Conservation (phyloP, 2,329 filamentous ascomycete genomes). For the Sporothrix globosa region DNA sequence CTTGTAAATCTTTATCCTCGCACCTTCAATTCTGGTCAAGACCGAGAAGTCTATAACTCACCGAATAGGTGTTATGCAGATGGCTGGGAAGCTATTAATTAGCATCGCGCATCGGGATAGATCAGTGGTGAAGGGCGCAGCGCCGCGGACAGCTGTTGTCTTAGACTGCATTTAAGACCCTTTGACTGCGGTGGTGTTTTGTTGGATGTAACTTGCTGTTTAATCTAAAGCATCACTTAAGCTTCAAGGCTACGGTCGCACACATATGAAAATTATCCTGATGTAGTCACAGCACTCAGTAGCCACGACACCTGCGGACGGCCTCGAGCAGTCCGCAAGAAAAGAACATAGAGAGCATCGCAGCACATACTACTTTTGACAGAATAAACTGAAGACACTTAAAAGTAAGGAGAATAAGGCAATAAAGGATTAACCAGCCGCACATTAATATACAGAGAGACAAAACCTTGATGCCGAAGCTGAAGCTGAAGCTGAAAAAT, state of each 20-base stretch:
- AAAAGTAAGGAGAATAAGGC: not conserved
- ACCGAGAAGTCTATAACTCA: too few species aligned
- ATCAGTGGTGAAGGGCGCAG: too few species aligned
- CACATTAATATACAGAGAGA: not conserved
- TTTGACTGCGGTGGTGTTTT: too few species aligned
- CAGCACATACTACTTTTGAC: not conserved
- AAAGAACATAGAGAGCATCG: not conserved
- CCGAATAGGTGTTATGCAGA: too few species aligned
- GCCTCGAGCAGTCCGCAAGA: not conserved
- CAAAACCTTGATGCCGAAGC: not conserved
- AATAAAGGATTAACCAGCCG: not conserved
- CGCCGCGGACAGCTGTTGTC: too few species aligned
- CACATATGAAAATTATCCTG: not conserved
- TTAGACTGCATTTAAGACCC: too few species aligned
- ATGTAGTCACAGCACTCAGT: not conserved
- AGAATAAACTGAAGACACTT: too few species aligned
- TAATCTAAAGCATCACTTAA: not conserved
- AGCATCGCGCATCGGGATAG: too few species aligned
- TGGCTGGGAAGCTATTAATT: too few species aligned
- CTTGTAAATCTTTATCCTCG: too few species aligned
- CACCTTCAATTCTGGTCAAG: too few species aligned
- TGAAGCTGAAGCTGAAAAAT: not conserved
- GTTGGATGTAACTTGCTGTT: not conserved
- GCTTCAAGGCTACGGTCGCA: too few species aligned
- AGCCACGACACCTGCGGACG: not conserved